These are phyloP conservation scores for Colletotrichum magnum DNA, from an alignment of 2,329 filamentous ascomycete genomes.

Conservation along the genomic window DNA sequence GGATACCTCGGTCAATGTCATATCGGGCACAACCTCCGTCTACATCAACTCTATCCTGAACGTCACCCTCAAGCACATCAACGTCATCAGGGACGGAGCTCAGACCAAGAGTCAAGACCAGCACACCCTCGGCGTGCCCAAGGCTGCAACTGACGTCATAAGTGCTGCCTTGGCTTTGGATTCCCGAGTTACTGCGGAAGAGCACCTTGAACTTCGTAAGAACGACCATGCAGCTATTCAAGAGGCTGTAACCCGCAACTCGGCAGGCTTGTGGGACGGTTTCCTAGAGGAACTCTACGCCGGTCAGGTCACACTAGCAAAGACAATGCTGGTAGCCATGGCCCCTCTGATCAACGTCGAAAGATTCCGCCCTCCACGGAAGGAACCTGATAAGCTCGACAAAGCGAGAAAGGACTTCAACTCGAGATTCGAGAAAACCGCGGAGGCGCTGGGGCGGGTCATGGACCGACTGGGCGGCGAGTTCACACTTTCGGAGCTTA, in stretches of 20 bases:
- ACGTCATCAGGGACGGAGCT: constrained; percentile 70
- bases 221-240: constrained; percentile 63
- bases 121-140: constrained; percentile 59
- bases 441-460: constrained; percentile 77
- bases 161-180: constrained; percentile 69
- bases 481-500: constrained; percentile 78
- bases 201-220: constrained; percentile 47
- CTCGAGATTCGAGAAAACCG: constrained; percentile 70
- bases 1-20: constrained; percentile 53
- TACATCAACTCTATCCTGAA: constrained; percentile 77
- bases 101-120: constrained; percentile 51
- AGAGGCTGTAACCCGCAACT: constrained; percentile 77
- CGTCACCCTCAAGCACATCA: constrained; percentile 73
- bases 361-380: constrained; percentile 73
- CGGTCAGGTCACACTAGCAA: constrained; percentile 80
- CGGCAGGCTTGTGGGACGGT: constrained; percentile 83
- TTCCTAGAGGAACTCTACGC: constrained; percentile 78
- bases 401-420: constrained; percentile 81
- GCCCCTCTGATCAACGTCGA: constrained; percentile 82
- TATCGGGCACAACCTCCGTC: constrained; percentile 68
- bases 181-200: constrained; percentile 58
- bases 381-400: constrained; percentile 55
- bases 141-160: constrained; percentile 62
- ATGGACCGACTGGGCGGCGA: constrained; percentile 81
- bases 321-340: constrained; percentile 79